Percentiles rank a stretch among this genome's conserved stretches.
These are phyloP conservation scores for Picochlorum sp. DNA, from an alignment of 139 green algal genomes.

Conservation along the genomic window DNA sequence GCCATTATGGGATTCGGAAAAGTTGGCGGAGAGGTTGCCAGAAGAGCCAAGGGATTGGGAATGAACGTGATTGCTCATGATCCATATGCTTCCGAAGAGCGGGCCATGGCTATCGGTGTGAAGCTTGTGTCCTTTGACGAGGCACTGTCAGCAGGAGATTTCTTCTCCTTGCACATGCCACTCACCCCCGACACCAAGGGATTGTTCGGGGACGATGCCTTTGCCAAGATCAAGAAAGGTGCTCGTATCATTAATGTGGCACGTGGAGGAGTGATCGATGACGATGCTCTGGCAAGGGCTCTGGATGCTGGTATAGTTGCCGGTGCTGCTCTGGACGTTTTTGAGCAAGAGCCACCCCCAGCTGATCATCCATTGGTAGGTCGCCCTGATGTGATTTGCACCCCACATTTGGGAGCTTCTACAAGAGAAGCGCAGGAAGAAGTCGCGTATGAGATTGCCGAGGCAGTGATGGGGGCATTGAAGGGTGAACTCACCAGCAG, in stretches of 20 bases:
- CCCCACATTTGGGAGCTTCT: constrained; percentile 86
- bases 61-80: constrained; percentile 81
- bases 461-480: constrained; percentile 84
- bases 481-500: constrained; percentile 74
- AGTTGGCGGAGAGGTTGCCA: constrained; percentile 84
- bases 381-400: constrained; percentile 81
- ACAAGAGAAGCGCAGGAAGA: constrained; percentile 91
- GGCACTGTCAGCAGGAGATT: constrained; percentile 64
- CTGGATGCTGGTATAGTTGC: constrained; percentile 68
- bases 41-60: constrained; percentile 79
- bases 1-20: constrained; percentile 95
- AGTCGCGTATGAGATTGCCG: constrained; percentile 88
- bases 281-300: constrained; percentile 66
- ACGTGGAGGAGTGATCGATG: constrained; percentile 88
- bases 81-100: constrained; percentile 80
- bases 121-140: constrained; percentile 82
- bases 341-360: constrained; percentile 70
- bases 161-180: constrained; percentile 86
- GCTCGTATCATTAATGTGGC: constrained; percentile 91
- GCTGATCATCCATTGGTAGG: constrained; percentile 63
- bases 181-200: constrained; percentile 66
- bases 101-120: constrained; percentile 61
- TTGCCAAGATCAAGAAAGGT: constrained; percentile 82
- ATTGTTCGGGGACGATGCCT: constrained; percentile 81
- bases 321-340: constrained; percentile 87